A percentile compares a stretch with the other conserved stretches of the same genome.
Evolutionary conservation across 1,284 basidiomycete species (phyloP).

Genomic region (Spongiforma sp.): DNA sequence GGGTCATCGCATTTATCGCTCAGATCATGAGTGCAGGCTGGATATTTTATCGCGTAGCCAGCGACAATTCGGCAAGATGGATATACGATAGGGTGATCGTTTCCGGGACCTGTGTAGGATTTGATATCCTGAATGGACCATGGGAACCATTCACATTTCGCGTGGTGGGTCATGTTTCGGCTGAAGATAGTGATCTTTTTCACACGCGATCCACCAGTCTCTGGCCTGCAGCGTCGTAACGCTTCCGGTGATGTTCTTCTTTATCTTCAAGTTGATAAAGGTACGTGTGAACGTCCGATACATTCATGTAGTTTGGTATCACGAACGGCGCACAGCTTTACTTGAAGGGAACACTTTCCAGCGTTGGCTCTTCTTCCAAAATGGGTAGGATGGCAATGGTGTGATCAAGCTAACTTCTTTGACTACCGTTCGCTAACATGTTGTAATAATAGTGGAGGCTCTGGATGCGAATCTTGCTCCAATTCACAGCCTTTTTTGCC

Average conservation of each 20-base stretch:
- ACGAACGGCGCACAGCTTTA: conserved; percentile 45
- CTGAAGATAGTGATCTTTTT: neutral
- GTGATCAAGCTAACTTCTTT: neutral
- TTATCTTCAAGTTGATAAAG: conserved; percentile 47
- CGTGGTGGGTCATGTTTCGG: conserved; percentile 37
- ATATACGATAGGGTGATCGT: conserved; percentile 43
- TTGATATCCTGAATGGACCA: conserved; percentile 46
- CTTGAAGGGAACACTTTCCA: conserved; percentile 52
- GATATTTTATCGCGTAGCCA: conserved; percentile 46
- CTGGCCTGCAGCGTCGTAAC: conserved; percentile 33
- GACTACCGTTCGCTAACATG: neutral
- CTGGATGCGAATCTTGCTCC: conserved; percentile 53
- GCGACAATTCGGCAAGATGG: conserved; percentile 31
- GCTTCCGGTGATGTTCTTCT: conserved; percentile 38
- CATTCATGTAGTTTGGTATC: neutral
- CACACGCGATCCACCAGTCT: conserved; percentile 35
- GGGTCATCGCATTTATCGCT: conserved; percentile 43
- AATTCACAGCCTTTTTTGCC: conserved; percentile 57
- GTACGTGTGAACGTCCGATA: conserved; percentile 30
- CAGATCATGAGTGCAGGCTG: conserved; percentile 50
- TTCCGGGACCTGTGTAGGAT: conserved; percentile 40
- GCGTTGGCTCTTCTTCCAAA: conserved; percentile 52
- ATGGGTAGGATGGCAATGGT: conserved; percentile 48
- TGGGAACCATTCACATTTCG: conserved; percentile 41
- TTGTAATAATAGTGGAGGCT: conserved; percentile 47